Conservation (phyloP, 495 filamentous ascomycete genomes). For the Tuber aestivum region DNA sequence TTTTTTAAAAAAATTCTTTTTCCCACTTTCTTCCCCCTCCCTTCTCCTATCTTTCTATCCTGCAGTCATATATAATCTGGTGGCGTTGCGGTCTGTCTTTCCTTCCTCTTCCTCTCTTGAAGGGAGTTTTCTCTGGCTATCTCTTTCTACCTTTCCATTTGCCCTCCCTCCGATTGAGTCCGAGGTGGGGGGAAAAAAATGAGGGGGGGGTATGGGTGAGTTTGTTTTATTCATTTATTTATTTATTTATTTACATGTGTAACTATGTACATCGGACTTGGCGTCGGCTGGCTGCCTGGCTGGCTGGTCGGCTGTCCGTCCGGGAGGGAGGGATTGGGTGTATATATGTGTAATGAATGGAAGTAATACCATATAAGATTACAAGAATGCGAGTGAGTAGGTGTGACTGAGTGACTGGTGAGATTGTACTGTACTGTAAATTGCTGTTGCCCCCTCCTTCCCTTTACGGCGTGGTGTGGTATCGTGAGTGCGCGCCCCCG, state of each 20-base stretch:
- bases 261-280: not conserved
- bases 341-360: slow-evolving; percentile 1
- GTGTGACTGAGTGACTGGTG: not conserved
- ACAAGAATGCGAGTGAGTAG: too few relatives aligned
- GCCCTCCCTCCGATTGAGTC: not conserved
- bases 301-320: not conserved
- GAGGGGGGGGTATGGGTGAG: not conserved
- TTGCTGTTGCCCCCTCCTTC: too few relatives aligned
- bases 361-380: not conserved
- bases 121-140: not conserved
- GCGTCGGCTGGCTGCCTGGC: not conserved
- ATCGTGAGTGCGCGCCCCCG: too few relatives aligned
- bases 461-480: too few relatives aligned
- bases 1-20: slow-evolving; percentile 1
- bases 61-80: not conserved
- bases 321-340: not conserved
- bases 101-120: not conserved
- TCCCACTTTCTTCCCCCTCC: slow-evolving; percentile 8
- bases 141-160: not conserved
- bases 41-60: not conserved
- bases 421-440: not conserved
- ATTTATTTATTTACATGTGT: not conserved
- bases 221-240: not conserved
- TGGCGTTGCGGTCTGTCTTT: not conserved
- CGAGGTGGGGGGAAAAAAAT: not conserved